phyloP scores from a whole-genome alignment of 2,329 filamentous ascomycete species.

The Calycina marina region DNA sequence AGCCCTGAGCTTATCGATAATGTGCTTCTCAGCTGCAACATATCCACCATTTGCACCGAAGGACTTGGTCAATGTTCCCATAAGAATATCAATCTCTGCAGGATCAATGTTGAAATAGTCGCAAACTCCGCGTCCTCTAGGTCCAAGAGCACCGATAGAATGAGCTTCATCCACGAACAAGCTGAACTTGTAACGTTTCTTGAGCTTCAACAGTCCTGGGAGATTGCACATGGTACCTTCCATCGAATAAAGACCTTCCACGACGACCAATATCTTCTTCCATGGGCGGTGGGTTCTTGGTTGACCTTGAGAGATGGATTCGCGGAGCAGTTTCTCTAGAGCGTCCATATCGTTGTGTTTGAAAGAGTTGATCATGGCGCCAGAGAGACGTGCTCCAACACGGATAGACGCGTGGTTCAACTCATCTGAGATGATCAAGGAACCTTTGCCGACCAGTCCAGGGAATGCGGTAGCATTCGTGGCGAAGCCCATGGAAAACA shows the following conservation, averaged over 20 bases:
- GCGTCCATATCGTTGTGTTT: conserved; percentile 94
- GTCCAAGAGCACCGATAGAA: conserved; percentile 84
- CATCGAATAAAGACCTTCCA: conserved; percentile 98
- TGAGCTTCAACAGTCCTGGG: conserved; percentile 74
- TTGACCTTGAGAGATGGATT: conserved; percentile 91
- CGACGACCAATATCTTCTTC: conserved; percentile 96
- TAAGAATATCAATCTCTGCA: conserved; percentile 79
- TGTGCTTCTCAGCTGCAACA: conserved; percentile 72
- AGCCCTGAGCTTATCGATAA: conserved; percentile 81
- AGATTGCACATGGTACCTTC: conserved; percentile 97
- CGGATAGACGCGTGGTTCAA: conserved; percentile 97
- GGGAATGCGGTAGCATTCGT: conserved; percentile 92
- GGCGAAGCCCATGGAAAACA: conserved; percentile 98
- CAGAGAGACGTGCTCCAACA: conserved; percentile 83
- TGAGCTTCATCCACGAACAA: conserved; percentile 95
- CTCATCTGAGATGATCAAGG: conserved; percentile 89
- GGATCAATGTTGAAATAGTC: conserved; percentile 94
- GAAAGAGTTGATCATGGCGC: conserved; percentile 90
- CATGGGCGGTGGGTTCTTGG: conserved; percentile 96
- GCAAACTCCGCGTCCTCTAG: conserved; percentile 79
- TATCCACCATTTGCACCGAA: conserved; percentile 98
- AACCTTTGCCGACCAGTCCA: conserved; percentile 82
- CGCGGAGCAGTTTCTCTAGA: conserved; percentile 72
- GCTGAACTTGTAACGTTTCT: conserved; percentile 93
- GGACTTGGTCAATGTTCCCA: conserved; percentile 97